These are phyloP conservation scores for Claviceps sp. DNA, from an alignment of 2,329 filamentous ascomycete genomes.

Conservation along the genomic window DNA sequence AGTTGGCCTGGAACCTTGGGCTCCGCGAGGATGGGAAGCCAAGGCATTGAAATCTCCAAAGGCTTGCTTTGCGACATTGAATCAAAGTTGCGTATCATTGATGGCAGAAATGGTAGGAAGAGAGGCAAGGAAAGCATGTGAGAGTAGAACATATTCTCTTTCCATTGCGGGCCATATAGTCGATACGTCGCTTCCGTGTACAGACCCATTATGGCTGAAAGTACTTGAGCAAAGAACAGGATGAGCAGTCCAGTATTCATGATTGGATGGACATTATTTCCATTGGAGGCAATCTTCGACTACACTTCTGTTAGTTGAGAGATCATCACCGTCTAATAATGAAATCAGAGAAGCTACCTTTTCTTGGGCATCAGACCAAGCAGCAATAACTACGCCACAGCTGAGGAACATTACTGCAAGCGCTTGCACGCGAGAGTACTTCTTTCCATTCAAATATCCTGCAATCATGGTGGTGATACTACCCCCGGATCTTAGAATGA, in stretches of 20 bases:
- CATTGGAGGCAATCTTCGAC: background rate
- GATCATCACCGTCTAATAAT: background rate
- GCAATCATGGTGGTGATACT: conserved; percentile 91
- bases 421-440: conserved; percentile 68
- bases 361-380: conserved; percentile 74
- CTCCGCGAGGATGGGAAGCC: conserved; percentile 6
- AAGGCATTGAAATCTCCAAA: conserved; percentile 22
- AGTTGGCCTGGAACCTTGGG: conserved; percentile 50
- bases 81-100: conserved; percentile 49
- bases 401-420: conserved; percentile 74
- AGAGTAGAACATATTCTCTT: conserved; percentile 92
- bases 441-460: conserved; percentile 77
- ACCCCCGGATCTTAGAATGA: conserved; percentile 87
- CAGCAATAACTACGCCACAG: conserved; percentile 71
- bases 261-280: conserved; percentile 13
- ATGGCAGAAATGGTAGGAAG: conserved; percentile 58
- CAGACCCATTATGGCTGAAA: conserved; percentile 88
- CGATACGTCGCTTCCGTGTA: conserved; percentile 88
- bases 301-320: background rate
- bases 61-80: conserved; percentile 51
- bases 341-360: conserved; percentile 44
- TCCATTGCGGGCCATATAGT: conserved; percentile 79
- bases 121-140: conserved; percentile 62
- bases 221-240: conserved; percentile 73
- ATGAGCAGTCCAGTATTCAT: conserved; percentile 58